phyloP scores from a whole-genome alignment of 495 filamentous ascomycete genomes.

The Aspergillus nidulans region DNA sequence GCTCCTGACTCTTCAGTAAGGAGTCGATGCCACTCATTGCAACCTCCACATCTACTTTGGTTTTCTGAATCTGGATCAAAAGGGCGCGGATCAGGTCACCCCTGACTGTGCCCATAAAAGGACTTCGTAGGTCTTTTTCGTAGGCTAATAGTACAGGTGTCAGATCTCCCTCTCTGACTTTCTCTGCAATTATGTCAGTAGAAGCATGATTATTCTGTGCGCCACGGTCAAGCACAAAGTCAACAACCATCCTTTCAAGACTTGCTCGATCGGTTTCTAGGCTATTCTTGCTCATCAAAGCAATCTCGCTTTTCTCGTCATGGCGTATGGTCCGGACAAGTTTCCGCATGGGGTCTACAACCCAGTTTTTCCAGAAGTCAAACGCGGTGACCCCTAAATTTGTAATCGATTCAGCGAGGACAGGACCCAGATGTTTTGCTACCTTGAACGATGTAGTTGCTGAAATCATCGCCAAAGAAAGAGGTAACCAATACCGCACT shows the following conservation, averaged over 20 bases:
- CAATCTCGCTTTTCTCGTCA: constrained; percentile 84
- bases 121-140: constrained; percentile 75
- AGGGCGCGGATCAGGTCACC: constrained; percentile 89
- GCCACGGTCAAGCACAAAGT: constrained; percentile 81
- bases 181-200: constrained; percentile 63
- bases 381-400: constrained; percentile 70
- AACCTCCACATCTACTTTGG: constrained; percentile 95
- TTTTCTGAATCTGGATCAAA: constrained; percentile 96
- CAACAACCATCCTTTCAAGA: constrained; percentile 94
- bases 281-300: constrained; percentile 89
- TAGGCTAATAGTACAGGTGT: constrained; percentile 88
- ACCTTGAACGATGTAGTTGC: constrained; percentile 78
- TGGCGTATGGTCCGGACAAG: constrained; percentile 89
- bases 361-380: constrained; percentile 96
- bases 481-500: constrained; percentile 84
- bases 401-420: constrained; percentile 69
- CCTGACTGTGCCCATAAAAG: constrained; percentile 70
- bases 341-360: constrained; percentile 75
- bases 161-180: constrained; percentile 85
- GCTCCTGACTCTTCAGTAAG: constrained; percentile 89
- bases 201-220: constrained; percentile 27
- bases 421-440: constrained; percentile 61
- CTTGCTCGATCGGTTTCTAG: constrained; percentile 84
- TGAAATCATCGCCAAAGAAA: constrained; percentile 57
- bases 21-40: constrained; percentile 92